phyloP scores from a whole-genome alignment of 345 rosid genomes.

The Populus davidiana region DNA sequence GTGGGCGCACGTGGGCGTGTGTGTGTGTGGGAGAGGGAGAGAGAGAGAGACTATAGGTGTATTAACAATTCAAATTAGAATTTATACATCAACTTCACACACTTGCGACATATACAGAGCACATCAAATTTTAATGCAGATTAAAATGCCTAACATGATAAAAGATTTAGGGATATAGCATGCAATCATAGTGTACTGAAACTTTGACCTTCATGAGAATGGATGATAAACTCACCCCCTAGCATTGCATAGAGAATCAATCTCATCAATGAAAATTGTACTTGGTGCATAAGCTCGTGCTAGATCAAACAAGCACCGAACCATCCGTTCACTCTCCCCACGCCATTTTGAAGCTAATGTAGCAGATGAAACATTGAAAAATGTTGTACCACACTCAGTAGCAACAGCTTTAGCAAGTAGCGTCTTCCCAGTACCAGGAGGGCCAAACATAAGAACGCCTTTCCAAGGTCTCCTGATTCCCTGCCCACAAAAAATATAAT shows the following conservation, averaged over 20 bases:
- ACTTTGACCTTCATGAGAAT: neutral
- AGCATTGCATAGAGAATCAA: slow-evolving; percentile 93
- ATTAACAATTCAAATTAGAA: too few species aligned
- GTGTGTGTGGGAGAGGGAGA: neutral
- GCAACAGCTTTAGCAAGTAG: slow-evolving; percentile 97
- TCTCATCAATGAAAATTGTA: slow-evolving; percentile 94
- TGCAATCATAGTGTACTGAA: neutral
- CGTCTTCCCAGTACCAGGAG: slow-evolving; percentile 98
- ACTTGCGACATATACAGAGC: neutral
- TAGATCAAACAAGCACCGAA: slow-evolving; percentile 87
- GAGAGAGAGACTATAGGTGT: neutral
- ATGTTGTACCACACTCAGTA: slow-evolving; percentile 95
- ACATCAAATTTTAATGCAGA: neutral
- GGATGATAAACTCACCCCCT: slow-evolving; percentile 64
- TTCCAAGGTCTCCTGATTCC: slow-evolving; percentile 99
- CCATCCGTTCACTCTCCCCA: slow-evolving; percentile 99
- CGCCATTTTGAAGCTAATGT: slow-evolving; percentile 98
- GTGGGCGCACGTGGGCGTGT: neutral
- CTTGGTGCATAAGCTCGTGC: slow-evolving; percentile 98
- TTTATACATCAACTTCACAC: too few species aligned
- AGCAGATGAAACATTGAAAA: slow-evolving; percentile 95
- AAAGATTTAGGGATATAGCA: neutral
- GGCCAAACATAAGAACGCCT: slow-evolving; percentile 99
- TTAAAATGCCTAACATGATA: neutral
- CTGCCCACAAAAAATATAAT: slow-evolving; percentile 35